A percentile compares a stretch with the other conserved stretches of the same genome.
These are phyloP conservation scores for Boletellus ananas DNA, from an alignment of 768 basidiomycete species.

Conservation along the genomic window DNA sequence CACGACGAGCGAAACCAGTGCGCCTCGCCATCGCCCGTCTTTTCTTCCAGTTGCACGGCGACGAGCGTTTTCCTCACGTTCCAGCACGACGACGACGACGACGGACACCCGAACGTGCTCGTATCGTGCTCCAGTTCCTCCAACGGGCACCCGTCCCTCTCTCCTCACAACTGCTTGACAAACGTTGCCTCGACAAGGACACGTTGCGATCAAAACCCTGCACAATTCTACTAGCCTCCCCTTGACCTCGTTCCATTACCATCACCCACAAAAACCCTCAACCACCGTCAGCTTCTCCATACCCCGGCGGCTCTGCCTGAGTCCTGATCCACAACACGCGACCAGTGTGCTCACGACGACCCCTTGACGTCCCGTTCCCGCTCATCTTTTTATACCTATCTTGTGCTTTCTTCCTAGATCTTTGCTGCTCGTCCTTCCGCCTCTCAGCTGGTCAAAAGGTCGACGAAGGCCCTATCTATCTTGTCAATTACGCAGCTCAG, in stretches of 20 bases:
- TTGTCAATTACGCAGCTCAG: conserved; percentile 36
- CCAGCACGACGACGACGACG: conserved; percentile 15
- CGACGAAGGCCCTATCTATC: conserved; percentile 37
- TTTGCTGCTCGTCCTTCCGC: conserved; percentile 36
- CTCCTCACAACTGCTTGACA: conserved; percentile 40
- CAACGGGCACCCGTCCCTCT: conserved; percentile 20
- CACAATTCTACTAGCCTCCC: conserved; percentile 46
- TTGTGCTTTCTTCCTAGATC: conserved; percentile 37
- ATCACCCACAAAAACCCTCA: conserved; percentile 34
- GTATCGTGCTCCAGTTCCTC: conserved; percentile 20
- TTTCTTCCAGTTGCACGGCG: conserved; percentile 21
- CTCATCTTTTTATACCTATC: conserved; percentile 56
- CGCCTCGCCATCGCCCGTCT: conserved; percentile 11
- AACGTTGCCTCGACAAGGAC: conserved; percentile 56
- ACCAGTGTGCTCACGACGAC: conserved; percentile 58
- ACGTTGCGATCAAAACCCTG: conserved; percentile 80
- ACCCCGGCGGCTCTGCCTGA: conserved; percentile 25
- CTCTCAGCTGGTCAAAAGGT: conserved; percentile 35
- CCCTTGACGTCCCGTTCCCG: conserved; percentile 43
- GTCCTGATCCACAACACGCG: conserved; percentile 37
- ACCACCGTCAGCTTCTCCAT: conserved; percentile 32
- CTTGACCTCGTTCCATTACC: conserved; percentile 53
- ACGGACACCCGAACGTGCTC: conserved; percentile 16
- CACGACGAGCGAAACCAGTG: conserved; percentile 33
- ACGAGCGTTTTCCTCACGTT: conserved; percentile 13